A percentile compares a stretch with the other conserved stretches of the same genome.
Conservation (phyloP, 352 stramenopile genomes). For the Phytophthora colocasiae region DNA sequence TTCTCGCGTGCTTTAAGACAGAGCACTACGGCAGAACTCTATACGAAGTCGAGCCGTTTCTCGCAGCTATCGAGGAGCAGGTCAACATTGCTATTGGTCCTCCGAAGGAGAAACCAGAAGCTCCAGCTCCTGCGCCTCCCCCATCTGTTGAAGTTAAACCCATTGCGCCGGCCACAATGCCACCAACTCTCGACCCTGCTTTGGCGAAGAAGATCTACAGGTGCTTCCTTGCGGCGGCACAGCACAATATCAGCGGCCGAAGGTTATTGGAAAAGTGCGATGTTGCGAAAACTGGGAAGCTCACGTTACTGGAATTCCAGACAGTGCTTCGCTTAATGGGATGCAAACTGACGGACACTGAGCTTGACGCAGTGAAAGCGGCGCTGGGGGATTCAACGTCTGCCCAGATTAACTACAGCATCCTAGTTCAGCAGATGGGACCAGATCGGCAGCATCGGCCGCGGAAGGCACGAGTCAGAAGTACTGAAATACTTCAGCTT, state of each 20-base stretch:
- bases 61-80: slow-evolving; percentile 42
- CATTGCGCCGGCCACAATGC: slow-evolving; percentile 7
- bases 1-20: slow-evolving; percentile 49
- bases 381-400: slow-evolving; percentile 52
- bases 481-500: slow-evolving; percentile 16
- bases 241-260: slow-evolving; percentile 78
- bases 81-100: slow-evolving; percentile 30
- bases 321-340: slow-evolving; percentile 83
- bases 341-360: slow-evolving; percentile 55
- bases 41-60: slow-evolving; percentile 44
- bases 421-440: slow-evolving; percentile 57
- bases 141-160: slow-evolving; percentile 38
- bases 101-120: slow-evolving; percentile 16
- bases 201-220: slow-evolving; percentile 72
- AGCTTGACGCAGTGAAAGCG: slow-evolving; percentile 61
- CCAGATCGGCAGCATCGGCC: slow-evolving; percentile 30
- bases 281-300: slow-evolving; percentile 48
- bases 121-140: slow-evolving; percentile 1
- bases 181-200: slow-evolving; percentile 26
- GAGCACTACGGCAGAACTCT: slow-evolving; percentile 35
- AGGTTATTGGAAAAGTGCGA: slow-evolving; percentile 83
- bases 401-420: slow-evolving; percentile 58
- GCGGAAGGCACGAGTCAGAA: slow-evolving; percentile 28
- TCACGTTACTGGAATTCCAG: slow-evolving; percentile 75
- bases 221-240: slow-evolving; percentile 70